Conservation (phyloP, 225 moss, liverwort and hornwort species). For the Physcomitrium patens region DNA sequence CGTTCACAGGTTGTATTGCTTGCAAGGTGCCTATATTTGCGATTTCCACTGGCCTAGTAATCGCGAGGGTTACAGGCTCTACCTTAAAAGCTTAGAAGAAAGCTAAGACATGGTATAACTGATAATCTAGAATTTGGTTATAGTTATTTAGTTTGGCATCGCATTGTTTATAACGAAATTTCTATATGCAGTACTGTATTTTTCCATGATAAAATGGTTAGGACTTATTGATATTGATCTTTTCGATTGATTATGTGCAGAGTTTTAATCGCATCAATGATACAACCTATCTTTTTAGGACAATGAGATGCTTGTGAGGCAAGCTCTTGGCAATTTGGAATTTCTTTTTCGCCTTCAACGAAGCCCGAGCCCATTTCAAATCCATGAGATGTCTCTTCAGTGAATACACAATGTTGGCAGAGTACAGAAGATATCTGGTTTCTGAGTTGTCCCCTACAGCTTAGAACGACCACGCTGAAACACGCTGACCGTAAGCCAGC, state of each 20-base stretch:
- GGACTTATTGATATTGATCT: neutral
- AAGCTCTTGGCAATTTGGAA: constrained; percentile 59
- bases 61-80: constrained; percentile 33
- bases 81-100: constrained; percentile 46
- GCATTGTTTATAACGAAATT: neutral
- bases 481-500: no score
- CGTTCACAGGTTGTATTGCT: constrained; percentile 73
- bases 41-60: constrained; percentile 57
- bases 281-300: constrained; percentile 85
- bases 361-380: constrained; percentile 63
- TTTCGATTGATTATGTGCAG: constrained; percentile 35
- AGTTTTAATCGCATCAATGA: constrained; percentile 60
- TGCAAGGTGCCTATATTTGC: constrained; percentile 65
- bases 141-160: neutral
- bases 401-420: neutral
- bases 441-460: constrained; percentile 17
- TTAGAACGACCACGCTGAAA: constrained; percentile 4
- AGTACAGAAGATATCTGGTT: neutral
- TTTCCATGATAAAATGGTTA: neutral
- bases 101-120: neutral
- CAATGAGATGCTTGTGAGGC: constrained; percentile 68
- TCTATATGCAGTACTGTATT: neutral
- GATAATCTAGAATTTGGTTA: neutral
- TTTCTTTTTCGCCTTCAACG: constrained; percentile 55
- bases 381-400: constrained; percentile 15